A percentile compares a stretch with the other conserved stretches of the same genome.
Evolutionary conservation across 2,329 filamentous ascomycete species (phyloP).

Genomic region (Corynespora cassiicola): DNA sequence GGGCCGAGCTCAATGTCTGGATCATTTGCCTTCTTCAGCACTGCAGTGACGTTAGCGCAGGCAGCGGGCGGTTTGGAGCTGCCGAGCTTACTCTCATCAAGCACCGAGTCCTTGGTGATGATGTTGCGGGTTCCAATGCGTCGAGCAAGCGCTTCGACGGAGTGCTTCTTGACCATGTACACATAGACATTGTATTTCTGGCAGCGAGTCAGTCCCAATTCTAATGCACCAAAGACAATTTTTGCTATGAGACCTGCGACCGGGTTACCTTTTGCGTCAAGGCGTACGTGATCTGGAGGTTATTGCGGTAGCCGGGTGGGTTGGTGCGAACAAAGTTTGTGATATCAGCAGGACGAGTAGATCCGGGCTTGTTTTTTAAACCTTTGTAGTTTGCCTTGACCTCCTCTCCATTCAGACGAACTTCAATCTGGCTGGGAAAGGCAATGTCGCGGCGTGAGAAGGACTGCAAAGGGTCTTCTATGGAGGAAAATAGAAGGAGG

Average conservation of each 20-base stretch:
- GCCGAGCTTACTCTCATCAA: slow-evolving; percentile 75
- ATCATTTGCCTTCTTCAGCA: slow-evolving; percentile 81
- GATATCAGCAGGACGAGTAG: slow-evolving; percentile 91
- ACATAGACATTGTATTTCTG: slow-evolving; percentile 64
- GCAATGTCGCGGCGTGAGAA: slow-evolving; percentile 68
- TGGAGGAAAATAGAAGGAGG: slow-evolving; percentile 84
- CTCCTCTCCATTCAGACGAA: slow-evolving; percentile 87
- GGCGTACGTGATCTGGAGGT: slow-evolving; percentile 86
- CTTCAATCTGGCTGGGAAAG: slow-evolving; percentile 91
- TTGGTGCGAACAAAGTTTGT: slow-evolving; percentile 76
- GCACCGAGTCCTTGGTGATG: slow-evolving; percentile 80
- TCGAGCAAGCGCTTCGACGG: slow-evolving; percentile 74
- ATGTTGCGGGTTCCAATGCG: slow-evolving; percentile 70
- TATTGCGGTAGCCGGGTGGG: slow-evolving; percentile 73
- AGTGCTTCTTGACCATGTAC: slow-evolving; percentile 76
- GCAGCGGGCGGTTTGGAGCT: not conserved
- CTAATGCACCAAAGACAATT: slow-evolving; percentile 29
- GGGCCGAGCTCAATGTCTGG: slow-evolving; percentile 89
- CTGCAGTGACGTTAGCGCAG: slow-evolving; percentile 52
- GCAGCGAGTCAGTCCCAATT: slow-evolving; percentile 27
- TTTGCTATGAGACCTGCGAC: slow-evolving; percentile 18
- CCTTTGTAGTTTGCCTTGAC: slow-evolving; percentile 93
- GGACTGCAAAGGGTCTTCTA: slow-evolving; percentile 54
- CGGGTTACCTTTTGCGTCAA: slow-evolving; percentile 80
- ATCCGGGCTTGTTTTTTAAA: slow-evolving; percentile 94